phyloP scores from a whole-genome alignment of 257 asterid genomes.

The Capsicum chinense region DNA sequence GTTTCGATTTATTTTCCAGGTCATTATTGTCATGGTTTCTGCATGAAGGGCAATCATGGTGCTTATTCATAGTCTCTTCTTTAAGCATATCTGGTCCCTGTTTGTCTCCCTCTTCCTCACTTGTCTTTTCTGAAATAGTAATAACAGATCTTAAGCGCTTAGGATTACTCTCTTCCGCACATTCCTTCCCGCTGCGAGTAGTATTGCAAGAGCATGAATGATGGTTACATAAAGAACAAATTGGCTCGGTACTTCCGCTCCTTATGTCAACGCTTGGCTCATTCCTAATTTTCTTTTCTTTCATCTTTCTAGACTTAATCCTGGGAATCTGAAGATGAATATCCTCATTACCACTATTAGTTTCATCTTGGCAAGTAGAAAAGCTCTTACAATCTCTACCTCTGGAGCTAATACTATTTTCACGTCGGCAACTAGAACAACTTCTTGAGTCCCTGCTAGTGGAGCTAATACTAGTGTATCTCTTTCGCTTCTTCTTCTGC shows the following conservation, averaged over 20 bases:
- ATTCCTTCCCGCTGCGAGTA: conserved; percentile 42
- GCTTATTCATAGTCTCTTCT: conserved; percentile 64
- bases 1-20: conserved; percentile 44
- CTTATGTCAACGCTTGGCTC: conserved; percentile 34
- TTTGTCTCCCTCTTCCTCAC: conserved; percentile 43
- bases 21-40: conserved; percentile 60
- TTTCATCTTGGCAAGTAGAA: conserved; percentile 42
- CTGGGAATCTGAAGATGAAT: conserved; percentile 36
- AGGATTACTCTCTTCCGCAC: conserved; percentile 44
- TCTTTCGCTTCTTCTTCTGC: conserved; percentile 57
- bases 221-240: conserved; percentile 42
- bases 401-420: conserved; percentile 46
- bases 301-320: conserved; percentile 39
- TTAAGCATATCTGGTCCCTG: conserved; percentile 53
- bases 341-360: conserved; percentile 40
- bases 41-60: conserved; percentile 66
- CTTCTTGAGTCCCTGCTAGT: conserved; percentile 64
- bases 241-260: conserved; percentile 48
- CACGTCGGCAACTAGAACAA: conserved; percentile 49
- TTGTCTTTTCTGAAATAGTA: conserved; percentile 44
- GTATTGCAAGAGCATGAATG: conserved; percentile 32
- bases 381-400: conserved; percentile 64
- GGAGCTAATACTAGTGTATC: conserved; percentile 48
- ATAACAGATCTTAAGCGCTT: conserved; percentile 82
- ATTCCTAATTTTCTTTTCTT: conserved; percentile 26